phyloP scores from a whole-genome alignment of 805 yeast genomes.

The Sugiyamaella mastotermitis region DNA sequence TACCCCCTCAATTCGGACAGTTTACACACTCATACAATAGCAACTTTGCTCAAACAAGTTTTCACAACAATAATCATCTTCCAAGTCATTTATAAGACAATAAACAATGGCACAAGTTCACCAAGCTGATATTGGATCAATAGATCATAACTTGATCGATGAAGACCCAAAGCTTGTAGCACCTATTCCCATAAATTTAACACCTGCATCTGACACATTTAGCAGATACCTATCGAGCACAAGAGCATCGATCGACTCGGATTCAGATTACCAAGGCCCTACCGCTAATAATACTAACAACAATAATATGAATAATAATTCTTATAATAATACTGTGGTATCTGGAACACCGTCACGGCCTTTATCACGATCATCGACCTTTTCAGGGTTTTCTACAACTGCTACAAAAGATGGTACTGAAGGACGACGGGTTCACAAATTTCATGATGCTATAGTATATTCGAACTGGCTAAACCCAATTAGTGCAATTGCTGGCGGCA shows the following conservation, averaged over 20 bases:
- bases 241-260: conserved; percentile 24
- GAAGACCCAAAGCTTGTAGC: no score
- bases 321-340: background rate
- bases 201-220: conserved; percentile 15
- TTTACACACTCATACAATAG: no score
- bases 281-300: conserved; percentile 7
- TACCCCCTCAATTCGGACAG: no score
- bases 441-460: conserved; percentile 33
- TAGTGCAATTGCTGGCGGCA: conserved; percentile 1
- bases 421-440: conserved; percentile 49
- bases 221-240: conserved; percentile 17
- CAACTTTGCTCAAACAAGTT: no score
- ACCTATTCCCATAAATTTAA: no score
- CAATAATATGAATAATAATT: background rate
- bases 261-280: conserved; percentile 22
- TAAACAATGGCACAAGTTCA: no score
- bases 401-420: conserved; percentile 73
- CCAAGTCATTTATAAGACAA: no score
- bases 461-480: conserved; percentile 14
- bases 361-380: conserved; percentile 50
- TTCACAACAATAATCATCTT: no score
- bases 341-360: conserved; percentile 42
- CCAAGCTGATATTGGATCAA: no score
- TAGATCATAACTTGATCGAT: no score
- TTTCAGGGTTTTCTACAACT: conserved; percentile 61